Percentiles rank a stretch among this genome's conserved stretches.
Conservation (phyloP, 139 green algal genomes). For the Micromonas pusilla region DNA sequence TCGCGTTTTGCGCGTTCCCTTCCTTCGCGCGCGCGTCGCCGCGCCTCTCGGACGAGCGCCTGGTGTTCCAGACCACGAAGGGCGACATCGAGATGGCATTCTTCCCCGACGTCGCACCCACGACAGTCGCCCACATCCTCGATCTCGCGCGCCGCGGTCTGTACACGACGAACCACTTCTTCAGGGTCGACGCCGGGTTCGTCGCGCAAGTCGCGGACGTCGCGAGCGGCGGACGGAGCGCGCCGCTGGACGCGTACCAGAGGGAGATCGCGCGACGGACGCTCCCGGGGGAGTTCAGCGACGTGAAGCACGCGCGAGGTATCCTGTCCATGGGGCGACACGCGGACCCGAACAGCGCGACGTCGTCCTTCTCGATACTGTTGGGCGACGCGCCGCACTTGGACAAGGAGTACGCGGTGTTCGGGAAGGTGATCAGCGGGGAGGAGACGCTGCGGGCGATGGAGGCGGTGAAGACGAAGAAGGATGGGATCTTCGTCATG, state of each 20-base stretch:
- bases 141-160: slow-evolving; percentile 55
- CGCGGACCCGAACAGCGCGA: slow-evolving; percentile 71
- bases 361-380: slow-evolving; percentile 76
- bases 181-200: slow-evolving; percentile 81
- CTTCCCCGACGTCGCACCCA: slow-evolving; percentile 59
- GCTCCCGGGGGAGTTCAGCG: slow-evolving; percentile 56
- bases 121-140: slow-evolving; percentile 70
- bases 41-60: not conserved
- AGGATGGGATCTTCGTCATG: slow-evolving; percentile 37
- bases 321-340: slow-evolving; percentile 72
- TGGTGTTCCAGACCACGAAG: slow-evolving; percentile 50
- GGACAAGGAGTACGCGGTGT: slow-evolving; percentile 67
- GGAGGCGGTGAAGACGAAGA: slow-evolving; percentile 29
- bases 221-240: slow-evolving; percentile 38
- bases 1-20: too few relatives aligned
- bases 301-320: slow-evolving; percentile 46
- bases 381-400: slow-evolving; percentile 71
- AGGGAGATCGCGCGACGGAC: slow-evolving; percentile 52
- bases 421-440: slow-evolving; percentile 18
- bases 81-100: slow-evolving; percentile 75
- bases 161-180: slow-evolving; percentile 80
- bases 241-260: slow-evolving; percentile 52
- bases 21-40: not conserved
- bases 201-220: slow-evolving; percentile 77
- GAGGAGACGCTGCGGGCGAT: slow-evolving; percentile 12